Base-by-base conservation (phyloP, 2,329 filamentous ascomycete genomes). In the Penicillium sp. region DNA sequence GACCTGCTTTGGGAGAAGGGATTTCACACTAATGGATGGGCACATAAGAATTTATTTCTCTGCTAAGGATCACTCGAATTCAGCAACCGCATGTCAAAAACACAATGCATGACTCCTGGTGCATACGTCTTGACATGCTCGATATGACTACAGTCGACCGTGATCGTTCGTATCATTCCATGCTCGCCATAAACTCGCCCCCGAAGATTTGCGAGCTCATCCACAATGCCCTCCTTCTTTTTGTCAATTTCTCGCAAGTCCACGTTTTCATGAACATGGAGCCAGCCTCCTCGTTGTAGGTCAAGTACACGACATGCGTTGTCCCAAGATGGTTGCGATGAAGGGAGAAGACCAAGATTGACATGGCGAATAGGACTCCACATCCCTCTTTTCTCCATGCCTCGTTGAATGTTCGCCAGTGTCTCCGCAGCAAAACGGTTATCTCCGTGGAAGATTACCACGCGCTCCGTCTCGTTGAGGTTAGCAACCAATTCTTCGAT, bases 371-470 rank as follows among this genome's bases (percentile, higher is more conserved):
- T 48, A 22, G 54, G 54, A 31, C 47, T 55, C 59, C 58, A 62
- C 6, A 30, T 17, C 14, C 60, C 30, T 58, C 59, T 27, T 63
- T 40, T 27, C 41, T 61, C 43, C 46, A 64, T 61, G 8, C 41
- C 42, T 2, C 46, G 42, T 16, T 49, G 62, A 12, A 65, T 56
- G 7, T 52, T 50, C 16, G 50, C 52, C 48, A 70, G 56, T 37
- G 68, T 62, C 12, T 60, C 42, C 6, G 64, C 62, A 0, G 81
- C 80, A 42, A 68, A 65, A 18, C 60, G 60, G 50, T 89, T 89
- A 57, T 82, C 76, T 49, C 87, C 83, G 25, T 79, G 63, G 48
- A 88, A 85, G 1, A 87, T 72, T 0, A 84, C 57, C 25, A 87
- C 80, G 37, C 69, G 69, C 48, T 77, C 73, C 1, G 62, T 61